Percentiles rank a stretch among this genome's conserved stretches.
These are phyloP conservation scores for Monosporozyma siamensis DNA, from an alignment of 805 yeast genomes.

Conservation along the genomic window DNA sequence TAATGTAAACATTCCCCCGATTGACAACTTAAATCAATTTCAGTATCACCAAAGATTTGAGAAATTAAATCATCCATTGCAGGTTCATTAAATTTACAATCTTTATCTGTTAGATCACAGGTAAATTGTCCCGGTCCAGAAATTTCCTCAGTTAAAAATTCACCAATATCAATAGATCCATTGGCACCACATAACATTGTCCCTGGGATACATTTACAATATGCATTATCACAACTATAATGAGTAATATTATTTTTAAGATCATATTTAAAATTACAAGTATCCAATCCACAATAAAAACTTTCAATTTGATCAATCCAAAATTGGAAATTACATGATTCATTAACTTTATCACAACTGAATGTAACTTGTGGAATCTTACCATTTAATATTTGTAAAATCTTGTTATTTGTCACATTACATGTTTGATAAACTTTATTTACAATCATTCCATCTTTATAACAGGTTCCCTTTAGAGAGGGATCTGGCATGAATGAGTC, in stretches of 20 bases:
- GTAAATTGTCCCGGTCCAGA: conserved; percentile 87
- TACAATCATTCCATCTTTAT: conserved; percentile 73
- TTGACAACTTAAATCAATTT: conserved; percentile 68
- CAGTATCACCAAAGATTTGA: conserved; percentile 91
- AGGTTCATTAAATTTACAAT: conserved; percentile 85
- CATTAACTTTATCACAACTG: conserved; percentile 63
- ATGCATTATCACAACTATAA: conserved; percentile 65
- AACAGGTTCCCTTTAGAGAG: conserved; percentile 79
- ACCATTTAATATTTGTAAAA: conserved; percentile 69
- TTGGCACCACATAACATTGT: conserved; percentile 88
- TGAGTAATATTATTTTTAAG: conserved; percentile 54
- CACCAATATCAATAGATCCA: conserved; percentile 91
- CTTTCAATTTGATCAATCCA: conserved; percentile 91
- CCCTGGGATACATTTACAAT: conserved; percentile 88
- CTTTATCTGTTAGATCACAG: conserved; percentile 54
- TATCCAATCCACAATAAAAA: conserved; percentile 73
- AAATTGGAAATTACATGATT: conserved; percentile 78
- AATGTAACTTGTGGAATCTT: conserved; percentile 86
- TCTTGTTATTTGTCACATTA: conserved; percentile 85
- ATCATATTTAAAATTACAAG: conserved; percentile 66
- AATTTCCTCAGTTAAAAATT: conserved; percentile 81
- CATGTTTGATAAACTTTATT: conserved; percentile 83
- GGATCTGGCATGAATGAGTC: conserved; percentile 76
- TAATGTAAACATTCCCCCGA: conserved; percentile 90
- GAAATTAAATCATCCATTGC: conserved; percentile 88